A percentile compares a stretch with the other conserved stretches of the same genome.
These are phyloP conservation scores for Lentinula novae-zelandiae DNA, from an alignment of 1,284 basidiomycete species.

Conservation along the genomic window DNA sequence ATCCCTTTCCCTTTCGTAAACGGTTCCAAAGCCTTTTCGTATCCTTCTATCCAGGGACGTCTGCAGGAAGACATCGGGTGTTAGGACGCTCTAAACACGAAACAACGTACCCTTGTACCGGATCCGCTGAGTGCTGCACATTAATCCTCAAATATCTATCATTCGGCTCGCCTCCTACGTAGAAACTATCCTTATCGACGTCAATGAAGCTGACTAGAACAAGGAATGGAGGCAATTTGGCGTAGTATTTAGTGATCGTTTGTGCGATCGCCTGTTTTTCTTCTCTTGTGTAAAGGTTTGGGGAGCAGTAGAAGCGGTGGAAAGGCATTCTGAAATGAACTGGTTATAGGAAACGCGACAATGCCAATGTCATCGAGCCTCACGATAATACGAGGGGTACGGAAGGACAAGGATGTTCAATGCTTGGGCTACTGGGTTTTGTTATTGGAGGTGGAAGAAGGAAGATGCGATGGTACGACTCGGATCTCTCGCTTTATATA, in stretches of 20 bases:
- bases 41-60: constrained; percentile 17
- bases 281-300: constrained; percentile 19
- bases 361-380: too few species aligned
- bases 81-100: neutral
- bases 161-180: constrained; percentile 15
- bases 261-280: constrained; percentile 19
- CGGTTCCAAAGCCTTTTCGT: constrained; percentile 18
- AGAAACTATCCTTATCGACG: constrained; percentile 14
- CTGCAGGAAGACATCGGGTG: constrained; percentile 5
- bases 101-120: constrained; percentile 14
- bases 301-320: constrained; percentile 21
- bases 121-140: constrained; percentile 18
- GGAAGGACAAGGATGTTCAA: too few species aligned
- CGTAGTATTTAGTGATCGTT: constrained; percentile 18
- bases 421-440: too few species aligned
- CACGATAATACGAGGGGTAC: too few species aligned
- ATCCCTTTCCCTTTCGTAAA: constrained; percentile 21
- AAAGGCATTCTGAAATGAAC: constrained; percentile 16
- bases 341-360: too few species aligned
- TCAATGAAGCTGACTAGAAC: constrained; percentile 21
- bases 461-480: too few species aligned
- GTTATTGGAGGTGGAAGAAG: too few species aligned
- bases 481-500: too few species aligned
- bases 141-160: constrained; percentile 16
- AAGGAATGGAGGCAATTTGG: constrained; percentile 17